These are phyloP conservation scores for Hortiboletus rubellus DNA, from an alignment of 1,284 basidiomycete species.

Conservation along the genomic window DNA sequence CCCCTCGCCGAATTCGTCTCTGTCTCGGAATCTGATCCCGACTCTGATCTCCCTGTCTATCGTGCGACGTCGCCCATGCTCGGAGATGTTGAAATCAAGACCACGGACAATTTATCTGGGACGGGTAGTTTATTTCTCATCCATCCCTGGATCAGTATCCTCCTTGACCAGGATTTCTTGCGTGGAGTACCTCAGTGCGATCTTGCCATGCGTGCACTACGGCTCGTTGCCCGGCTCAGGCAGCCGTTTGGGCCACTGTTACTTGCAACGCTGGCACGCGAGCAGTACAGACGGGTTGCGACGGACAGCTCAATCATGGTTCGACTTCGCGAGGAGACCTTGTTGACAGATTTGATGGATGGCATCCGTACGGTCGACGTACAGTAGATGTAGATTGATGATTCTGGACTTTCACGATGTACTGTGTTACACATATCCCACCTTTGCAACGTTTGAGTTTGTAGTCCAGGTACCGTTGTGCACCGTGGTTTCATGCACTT, in stretches of 20 bases:
- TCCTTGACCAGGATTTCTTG: conserved; percentile 1
- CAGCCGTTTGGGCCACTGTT: conserved; percentile 12
- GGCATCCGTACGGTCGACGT: background rate
- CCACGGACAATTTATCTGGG: background rate
- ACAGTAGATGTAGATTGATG: background rate
- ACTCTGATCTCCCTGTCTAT: background rate
- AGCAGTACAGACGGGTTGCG: conserved; percentile 3
- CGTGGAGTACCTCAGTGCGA: background rate
- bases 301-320: background rate
- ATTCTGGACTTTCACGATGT: too few relatives aligned
- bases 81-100: conserved; percentile 1
- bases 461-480: too few relatives aligned
- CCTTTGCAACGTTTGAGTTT: too few relatives aligned
- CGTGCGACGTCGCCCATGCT: background rate
- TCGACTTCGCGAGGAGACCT: background rate
- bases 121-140: background rate
- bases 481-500: too few relatives aligned
- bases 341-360: background rate
- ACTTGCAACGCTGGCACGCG: background rate
- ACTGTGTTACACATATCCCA: too few relatives aligned
- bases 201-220: background rate
- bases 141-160: background rate
- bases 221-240: background rate
- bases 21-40: background rate
- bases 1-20: background rate